Evolutionary conservation across 768 basidiomycete genomes (phyloP).

Genomic region (Calocybe indica): DNA sequence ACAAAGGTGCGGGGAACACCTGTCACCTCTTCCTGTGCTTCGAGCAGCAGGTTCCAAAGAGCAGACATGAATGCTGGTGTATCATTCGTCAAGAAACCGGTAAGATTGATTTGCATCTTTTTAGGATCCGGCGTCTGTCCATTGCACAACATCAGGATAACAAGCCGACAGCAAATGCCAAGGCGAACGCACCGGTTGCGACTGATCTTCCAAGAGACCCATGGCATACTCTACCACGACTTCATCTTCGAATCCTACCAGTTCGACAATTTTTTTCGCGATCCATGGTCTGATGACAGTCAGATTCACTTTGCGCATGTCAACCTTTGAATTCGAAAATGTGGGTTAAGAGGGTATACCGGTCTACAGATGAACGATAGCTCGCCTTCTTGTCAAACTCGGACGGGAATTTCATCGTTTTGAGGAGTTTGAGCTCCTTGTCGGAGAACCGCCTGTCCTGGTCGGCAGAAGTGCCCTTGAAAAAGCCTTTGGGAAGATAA

Average conservation of each 20-base stretch:
- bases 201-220: slow-evolving; percentile 85
- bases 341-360: not conserved
- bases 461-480: slow-evolving; percentile 88
- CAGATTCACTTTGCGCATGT: slow-evolving; percentile 93
- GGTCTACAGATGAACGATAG: not conserved
- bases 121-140: slow-evolving; percentile 81
- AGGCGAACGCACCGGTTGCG: slow-evolving; percentile 59
- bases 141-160: not conserved
- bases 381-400: slow-evolving; percentile 83
- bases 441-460: slow-evolving; percentile 92
- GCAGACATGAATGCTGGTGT: slow-evolving; percentile 83
- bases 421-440: slow-evolving; percentile 89
- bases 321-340: slow-evolving; percentile 48
- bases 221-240: slow-evolving; percentile 95
- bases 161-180: not conserved
- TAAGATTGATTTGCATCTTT: slow-evolving; percentile 93
- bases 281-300: slow-evolving; percentile 93
- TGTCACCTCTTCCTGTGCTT: slow-evolving; percentile 83
- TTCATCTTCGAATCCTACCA: slow-evolving; percentile 94
- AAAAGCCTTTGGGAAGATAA: slow-evolving; percentile 52
- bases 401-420: slow-evolving; percentile 84
- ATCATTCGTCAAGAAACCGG: slow-evolving; percentile 86
- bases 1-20: slow-evolving; percentile 89
- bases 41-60: slow-evolving; percentile 88
- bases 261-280: slow-evolving; percentile 84